Evolutionary conservation across 306 rosid genomes (phyloP), one percentile per base, ranked within the genome.

Genomic region (Begonia peltatifolia): DNA sequence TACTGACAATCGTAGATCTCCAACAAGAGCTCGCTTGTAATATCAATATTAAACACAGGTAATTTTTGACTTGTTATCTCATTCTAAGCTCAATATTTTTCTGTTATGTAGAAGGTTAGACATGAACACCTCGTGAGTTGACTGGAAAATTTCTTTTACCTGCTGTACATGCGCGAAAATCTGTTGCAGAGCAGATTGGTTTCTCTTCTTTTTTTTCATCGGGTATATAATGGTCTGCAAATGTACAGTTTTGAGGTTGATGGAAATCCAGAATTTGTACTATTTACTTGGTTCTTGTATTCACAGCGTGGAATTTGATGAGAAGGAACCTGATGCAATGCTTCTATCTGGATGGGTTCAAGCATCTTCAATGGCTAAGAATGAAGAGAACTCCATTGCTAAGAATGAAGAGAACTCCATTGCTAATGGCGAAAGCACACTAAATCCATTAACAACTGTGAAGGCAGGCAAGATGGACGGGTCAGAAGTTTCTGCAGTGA

Each of bases 311-410:
- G 99, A 83, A 61, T 92, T 92, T 60, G 96, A 92, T 41, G 96
- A 86, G 82, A 86, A 92, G 73, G 99, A 92, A 74, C 96, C 99
- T 15, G 96, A 92, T 63, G 94, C 81, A 44, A 77, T 92, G 94
- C 76, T 92, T 66, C 93, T 92, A 56, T 63, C 78, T 42, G 99
- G 99, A 68, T 87, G 93, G 96, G 77, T 73, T 53, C 83, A 69
- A 75, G 72, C 88, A 41, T 65, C 71, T 50, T 47, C 82, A 9
- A 63, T 65, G 59, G 94, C 73, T n/a, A 74, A 61, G 56, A 72
- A 74, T 47, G 82, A 66, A 13, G 56, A 64, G 59, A 75, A 80
- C 58, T 46, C 92, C 46, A 51, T 52, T 15, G 72, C 57, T 65
- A 81, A 73, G 56, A 72, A 74, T 47, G 82, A 66, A 13, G 56